These are phyloP conservation scores for Boletus subcaerulescens DNA, from an alignment of 768 basidiomycete species.

Conservation along the genomic window DNA sequence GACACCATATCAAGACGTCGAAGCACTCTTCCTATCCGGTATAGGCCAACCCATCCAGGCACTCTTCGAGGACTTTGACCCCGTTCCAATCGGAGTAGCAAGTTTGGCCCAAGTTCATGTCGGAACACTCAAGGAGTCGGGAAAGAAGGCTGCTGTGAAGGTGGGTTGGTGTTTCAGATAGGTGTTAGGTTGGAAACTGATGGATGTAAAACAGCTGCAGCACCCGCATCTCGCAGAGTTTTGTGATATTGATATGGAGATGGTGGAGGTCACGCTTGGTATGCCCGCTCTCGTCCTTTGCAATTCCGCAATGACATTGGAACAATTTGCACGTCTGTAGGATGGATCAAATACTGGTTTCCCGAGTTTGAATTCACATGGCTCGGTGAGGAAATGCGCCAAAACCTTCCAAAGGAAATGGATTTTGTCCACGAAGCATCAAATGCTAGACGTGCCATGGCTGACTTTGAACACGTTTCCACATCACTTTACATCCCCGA, in stretches of 20 bases:
- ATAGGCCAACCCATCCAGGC: conserved; percentile 70
- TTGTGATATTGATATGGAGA: conserved; percentile 85
- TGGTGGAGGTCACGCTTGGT: conserved; percentile 75
- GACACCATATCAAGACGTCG: conserved; percentile 75
- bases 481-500: conserved; percentile 88
- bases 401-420: conserved; percentile 91
- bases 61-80: conserved; percentile 83
- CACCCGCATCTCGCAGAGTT: conserved; percentile 94
- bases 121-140: conserved; percentile 67
- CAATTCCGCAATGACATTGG: not conserved
- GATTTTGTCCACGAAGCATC: conserved; percentile 88
- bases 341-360: conserved; percentile 89
- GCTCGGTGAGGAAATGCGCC: conserved; percentile 93
- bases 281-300: conserved; percentile 9
- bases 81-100: conserved; percentile 89
- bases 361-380: conserved; percentile 95
- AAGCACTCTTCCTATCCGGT: conserved; percentile 74
- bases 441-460: conserved; percentile 69
- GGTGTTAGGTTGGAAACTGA: conserved; percentile 1
- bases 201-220: conserved; percentile 53
- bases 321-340: conserved; percentile 29
- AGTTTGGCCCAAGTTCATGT: conserved; percentile 96
- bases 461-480: conserved; percentile 66
- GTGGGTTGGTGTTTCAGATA: conserved; percentile 34
- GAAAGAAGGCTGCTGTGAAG: conserved; percentile 83